Conservation (phyloP, 352 stramenopile species). For the Thraustochytrium sp. region DNA sequence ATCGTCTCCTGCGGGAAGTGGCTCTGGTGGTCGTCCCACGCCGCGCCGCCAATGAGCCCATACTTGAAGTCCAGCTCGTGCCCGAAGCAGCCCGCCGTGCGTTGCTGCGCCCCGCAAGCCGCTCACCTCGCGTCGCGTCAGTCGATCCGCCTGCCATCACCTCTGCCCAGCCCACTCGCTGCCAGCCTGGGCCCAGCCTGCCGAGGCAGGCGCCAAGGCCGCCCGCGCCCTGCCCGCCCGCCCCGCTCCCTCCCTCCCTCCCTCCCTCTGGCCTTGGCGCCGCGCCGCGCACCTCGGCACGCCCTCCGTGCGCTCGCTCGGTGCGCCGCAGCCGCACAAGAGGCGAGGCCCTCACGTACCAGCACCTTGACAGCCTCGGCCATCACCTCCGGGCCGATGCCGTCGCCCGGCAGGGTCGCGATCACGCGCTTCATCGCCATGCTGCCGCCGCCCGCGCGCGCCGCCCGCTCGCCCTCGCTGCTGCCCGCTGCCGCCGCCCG, state of each 20-base stretch:
- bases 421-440: constrained; percentile 57
- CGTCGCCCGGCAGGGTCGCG: constrained; percentile 91
- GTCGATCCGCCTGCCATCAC: too few relatives aligned
- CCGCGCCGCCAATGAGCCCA: constrained; percentile 89
- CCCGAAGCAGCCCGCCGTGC: constrained; percentile 56
- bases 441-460: not conserved
- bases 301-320: too few relatives aligned
- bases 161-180: too few relatives aligned
- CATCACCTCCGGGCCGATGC: constrained; percentile 98
- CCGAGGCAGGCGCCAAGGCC: too few relatives aligned
- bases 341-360: too few relatives aligned
- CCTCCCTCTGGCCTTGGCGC: too few relatives aligned
- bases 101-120: not conserved
- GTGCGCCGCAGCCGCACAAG: too few relatives aligned
- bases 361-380: constrained; percentile 71
- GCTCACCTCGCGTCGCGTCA: not conserved
- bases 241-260: too few relatives aligned
- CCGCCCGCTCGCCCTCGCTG: not conserved
- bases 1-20: constrained; percentile 90
- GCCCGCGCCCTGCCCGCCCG: too few relatives aligned
- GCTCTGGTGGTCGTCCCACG: constrained; percentile 78
- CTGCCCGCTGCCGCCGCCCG: too few relatives aligned
- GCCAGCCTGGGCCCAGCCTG: too few relatives aligned
- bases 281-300: too few relatives aligned
- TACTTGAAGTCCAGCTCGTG: constrained; percentile 87